These are phyloP conservation scores for Hanseniaspora pseudoguilliermondii DNA, from an alignment of 805 yeast genomes.

Conservation along the genomic window DNA sequence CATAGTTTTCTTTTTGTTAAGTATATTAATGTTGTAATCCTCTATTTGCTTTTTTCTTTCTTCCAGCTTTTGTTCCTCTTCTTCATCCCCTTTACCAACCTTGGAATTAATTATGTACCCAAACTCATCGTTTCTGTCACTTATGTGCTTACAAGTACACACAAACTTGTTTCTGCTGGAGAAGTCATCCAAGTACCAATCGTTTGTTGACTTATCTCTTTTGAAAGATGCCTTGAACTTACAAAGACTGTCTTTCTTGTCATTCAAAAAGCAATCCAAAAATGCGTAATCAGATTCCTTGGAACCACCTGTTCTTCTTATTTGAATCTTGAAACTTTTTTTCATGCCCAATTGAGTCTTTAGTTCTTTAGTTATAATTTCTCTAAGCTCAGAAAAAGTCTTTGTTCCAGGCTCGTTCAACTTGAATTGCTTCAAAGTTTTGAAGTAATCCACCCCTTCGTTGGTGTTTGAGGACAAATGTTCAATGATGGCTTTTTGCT, in stretches of 20 bases:
- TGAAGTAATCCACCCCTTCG: conserved; percentile 1
- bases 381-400: conserved; percentile 3
- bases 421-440: conserved; percentile 2
- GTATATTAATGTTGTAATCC: background rate
- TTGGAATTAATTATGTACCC: conserved; percentile 2
- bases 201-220: conserved; percentile 2
- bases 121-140: background rate
- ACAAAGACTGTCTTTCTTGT: conserved; percentile 6
- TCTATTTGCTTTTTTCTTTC: background rate
- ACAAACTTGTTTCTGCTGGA: background rate
- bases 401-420: conserved; percentile 7
- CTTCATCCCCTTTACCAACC: background rate
- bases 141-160: conserved; percentile 4
- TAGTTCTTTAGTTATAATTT: background rate
- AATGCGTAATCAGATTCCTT: conserved; percentile 11
- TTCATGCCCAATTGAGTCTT: background rate
- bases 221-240: conserved; percentile 9
- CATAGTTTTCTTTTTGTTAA: background rate
- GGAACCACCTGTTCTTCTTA: conserved; percentile 12
- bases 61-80: background rate
- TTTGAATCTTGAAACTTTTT: conserved; percentile 7
- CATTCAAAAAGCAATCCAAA: conserved; percentile 8
- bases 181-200: conserved; percentile 4
- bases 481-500: background rate
- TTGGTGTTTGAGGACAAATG: background rate